These are phyloP conservation scores for Fusarium devonianum DNA, from an alignment of 2,329 filamentous ascomycete species.

Conservation along the genomic window DNA sequence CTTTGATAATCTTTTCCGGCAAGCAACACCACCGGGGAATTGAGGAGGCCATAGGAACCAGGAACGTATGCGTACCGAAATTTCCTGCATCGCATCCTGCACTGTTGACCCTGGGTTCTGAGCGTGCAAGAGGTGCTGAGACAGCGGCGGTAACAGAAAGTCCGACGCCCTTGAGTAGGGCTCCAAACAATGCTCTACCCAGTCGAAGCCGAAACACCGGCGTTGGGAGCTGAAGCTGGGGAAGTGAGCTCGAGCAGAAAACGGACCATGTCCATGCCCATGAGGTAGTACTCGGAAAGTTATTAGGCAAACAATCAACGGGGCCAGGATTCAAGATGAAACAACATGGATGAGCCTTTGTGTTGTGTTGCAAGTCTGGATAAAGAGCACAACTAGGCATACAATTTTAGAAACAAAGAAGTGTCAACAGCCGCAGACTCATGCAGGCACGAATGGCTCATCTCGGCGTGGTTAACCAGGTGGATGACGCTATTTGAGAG, in stretches of 20 bases:
- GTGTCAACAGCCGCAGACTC: no score
- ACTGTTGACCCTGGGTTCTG: no score
- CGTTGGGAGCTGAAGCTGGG: conserved; percentile 14
- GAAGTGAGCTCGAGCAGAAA: conserved; percentile 1
- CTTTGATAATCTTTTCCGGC: no score
- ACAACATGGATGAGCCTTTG: no score
- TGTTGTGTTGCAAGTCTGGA: neutral
- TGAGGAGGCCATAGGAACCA: no score
- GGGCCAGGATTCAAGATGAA: conserved; percentile 19
- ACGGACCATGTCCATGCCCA: conserved; percentile 10
- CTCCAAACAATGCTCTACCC: conserved; percentile 13
- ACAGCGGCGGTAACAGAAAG: no score
- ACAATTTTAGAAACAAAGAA: neutral
- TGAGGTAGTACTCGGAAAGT: neutral
- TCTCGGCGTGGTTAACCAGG: conserved; percentile 11
- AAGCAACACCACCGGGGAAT: no score
- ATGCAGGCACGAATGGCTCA: conserved; percentile 17
- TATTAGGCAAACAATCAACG: conserved; percentile 8
- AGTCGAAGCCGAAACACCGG: conserved; percentile 27
- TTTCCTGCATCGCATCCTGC: no score
- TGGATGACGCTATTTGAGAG: conserved; percentile 20
- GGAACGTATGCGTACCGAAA: no score
- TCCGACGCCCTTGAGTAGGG: conserved; percentile 1
- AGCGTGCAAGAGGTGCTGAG: no score
- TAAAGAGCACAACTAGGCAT: neutral